These are phyloP conservation scores for Aschersonia sp. DNA, from an alignment of 2,329 filamentous ascomycete species.

Conservation along the genomic window DNA sequence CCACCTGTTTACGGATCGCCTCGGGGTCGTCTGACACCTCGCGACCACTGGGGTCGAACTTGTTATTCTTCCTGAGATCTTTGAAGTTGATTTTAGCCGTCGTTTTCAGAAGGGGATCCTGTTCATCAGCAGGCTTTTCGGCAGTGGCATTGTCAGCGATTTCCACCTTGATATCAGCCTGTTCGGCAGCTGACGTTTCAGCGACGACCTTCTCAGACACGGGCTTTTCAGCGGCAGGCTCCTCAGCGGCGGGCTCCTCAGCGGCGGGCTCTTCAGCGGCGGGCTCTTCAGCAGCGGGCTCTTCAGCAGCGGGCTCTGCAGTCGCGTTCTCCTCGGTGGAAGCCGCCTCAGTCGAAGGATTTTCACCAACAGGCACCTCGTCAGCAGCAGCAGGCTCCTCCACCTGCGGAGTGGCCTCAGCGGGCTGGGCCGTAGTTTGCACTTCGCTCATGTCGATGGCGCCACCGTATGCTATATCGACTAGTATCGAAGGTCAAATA, in stretches of 20 bases:
- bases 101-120: constrained; percentile 27
- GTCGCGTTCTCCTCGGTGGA: not conserved
- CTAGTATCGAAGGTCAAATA: no score
- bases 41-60: constrained; percentile 54
- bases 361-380: not conserved
- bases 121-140: constrained; percentile 2
- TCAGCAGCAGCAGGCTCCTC: not conserved
- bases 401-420: constrained; percentile 8
- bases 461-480: no score
- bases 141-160: constrained; percentile 4
- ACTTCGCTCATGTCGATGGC: constrained; percentile 6
- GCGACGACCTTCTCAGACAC: not conserved
- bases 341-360: not conserved
- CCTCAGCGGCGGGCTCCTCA: constrained; percentile 1
- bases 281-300: not conserved
- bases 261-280: not conserved
- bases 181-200: not conserved
- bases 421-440: constrained; percentile 11
- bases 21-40: constrained; percentile 62
- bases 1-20: constrained; percentile 80
- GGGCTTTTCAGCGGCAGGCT: constrained; percentile 5
- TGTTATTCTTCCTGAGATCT: constrained; percentile 41
- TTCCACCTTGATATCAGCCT: not conserved
- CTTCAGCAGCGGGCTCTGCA: not conserved
- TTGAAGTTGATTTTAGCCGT: constrained; percentile 23